These are phyloP conservation scores for Dryas integrifolia DNA, from an alignment of 331 rosid species.

Conservation along the genomic window DNA sequence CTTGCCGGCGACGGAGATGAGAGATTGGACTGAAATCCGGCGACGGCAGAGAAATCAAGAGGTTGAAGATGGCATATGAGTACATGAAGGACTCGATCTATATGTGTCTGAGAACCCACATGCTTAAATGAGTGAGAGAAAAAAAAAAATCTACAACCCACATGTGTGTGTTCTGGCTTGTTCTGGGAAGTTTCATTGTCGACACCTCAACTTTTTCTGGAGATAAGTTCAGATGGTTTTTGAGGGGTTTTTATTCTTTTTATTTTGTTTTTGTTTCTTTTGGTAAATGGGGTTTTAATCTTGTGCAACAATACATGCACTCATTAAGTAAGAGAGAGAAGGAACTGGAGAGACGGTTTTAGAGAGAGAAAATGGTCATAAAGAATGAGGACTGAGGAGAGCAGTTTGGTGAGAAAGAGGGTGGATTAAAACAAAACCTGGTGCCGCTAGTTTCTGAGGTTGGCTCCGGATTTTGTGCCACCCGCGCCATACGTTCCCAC, in stretches of 20 bases:
- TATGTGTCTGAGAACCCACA: not conserved
- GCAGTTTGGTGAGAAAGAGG: not conserved
- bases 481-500: conserved; percentile 46
- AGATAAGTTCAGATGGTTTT: conserved; percentile 56
- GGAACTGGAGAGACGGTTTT: conserved; percentile 3
- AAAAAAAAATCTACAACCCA: conserved; percentile 18
- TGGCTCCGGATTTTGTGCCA: conserved; percentile 62
- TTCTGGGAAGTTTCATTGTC: conserved; percentile 44
- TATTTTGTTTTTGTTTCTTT: not conserved
- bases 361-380: conserved; percentile 6
- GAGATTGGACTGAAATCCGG: not conserved
- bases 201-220: not conserved
- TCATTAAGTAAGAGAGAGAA: conserved; percentile 17
- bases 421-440: conserved; percentile 40
- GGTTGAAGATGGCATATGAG: not conserved
- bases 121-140: not conserved
- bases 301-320: not conserved
- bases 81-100: not conserved
- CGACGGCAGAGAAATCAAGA: not conserved
- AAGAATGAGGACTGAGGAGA: not conserved
- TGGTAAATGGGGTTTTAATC: conserved; percentile 22
- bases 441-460: conserved; percentile 52
- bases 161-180: conserved; percentile 52
- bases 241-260: not conserved
- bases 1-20: too few relatives aligned